Evolutionary conservation across 768 basidiomycete genomes (phyloP), one percentile per base, ranked within the genome.

Genomic region (Phaeolepiota aurea): DNA sequence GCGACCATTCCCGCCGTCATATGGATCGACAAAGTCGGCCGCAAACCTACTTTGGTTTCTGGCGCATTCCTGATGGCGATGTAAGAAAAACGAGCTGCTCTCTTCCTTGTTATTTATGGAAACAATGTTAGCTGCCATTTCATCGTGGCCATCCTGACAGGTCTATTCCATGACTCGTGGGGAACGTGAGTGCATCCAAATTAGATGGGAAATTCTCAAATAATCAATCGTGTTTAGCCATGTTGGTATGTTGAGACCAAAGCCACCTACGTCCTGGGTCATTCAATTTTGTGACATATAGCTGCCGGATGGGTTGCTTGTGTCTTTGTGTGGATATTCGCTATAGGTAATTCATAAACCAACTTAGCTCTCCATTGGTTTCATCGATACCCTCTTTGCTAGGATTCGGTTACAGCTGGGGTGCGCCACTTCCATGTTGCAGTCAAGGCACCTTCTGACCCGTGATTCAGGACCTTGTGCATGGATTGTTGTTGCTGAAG

Each of bases 1-100:
- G 78, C 84, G 2, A 87, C 85, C 0, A 82, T 88, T 44, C 86
- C 86, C 3, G 83, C 86, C 2, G 84, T 87, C 14, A 66, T 88
- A n/a, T 87, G 78, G 67, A 73, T 89, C 21, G 86, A 88, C 58
- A 74, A 82, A 46, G 52, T 79, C 18, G 87, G 85, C 15, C 76
- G 86, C 23, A 83, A 79, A 57, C 85, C 85, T 4, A 77, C 85
- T 32, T 54, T 84, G 43, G 59, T 83, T 16, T 81, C 78, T n/a
- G 82, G 82, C 5, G 82, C 82, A 3, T 77, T 86, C 59, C 49
- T 80, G 31, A 86, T 84, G 82, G 82, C 75, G 31, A 63, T 55
- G 69, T 81, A 52, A 47, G 64, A 7, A 15, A 35, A n/a, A n/a
- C n/a, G n/a, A n/a, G n/a, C n/a, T 57, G 9, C 5, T 14, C 40